Conservation (phyloP, 1,284 basidiomycete genomes). For the Fomitiporia mediterranea region DNA sequence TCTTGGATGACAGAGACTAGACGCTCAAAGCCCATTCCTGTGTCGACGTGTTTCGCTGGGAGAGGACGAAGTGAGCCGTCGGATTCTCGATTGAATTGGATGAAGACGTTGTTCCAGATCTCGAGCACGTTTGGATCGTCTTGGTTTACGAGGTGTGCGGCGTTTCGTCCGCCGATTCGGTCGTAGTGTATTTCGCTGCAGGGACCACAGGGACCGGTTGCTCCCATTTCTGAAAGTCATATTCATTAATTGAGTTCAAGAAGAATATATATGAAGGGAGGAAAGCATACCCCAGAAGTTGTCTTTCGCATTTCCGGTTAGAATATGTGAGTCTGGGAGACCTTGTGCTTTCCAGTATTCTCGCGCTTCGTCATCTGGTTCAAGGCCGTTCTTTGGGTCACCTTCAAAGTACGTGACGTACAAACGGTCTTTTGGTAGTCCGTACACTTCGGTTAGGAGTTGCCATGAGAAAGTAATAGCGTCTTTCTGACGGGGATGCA, state of each 20-base stretch:
- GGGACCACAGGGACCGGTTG: slow-evolving; percentile 95
- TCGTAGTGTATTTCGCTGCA: slow-evolving; percentile 98
- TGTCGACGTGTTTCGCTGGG: slow-evolving; percentile 95
- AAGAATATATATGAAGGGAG: slow-evolving; percentile 6
- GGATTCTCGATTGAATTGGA: slow-evolving; percentile 95
- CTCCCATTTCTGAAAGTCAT: slow-evolving; percentile 81
- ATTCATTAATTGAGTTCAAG: slow-evolving; percentile 13
- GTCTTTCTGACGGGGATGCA: slow-evolving; percentile 61
- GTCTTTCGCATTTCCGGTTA: slow-evolving; percentile 94
- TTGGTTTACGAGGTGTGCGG: slow-evolving; percentile 86
- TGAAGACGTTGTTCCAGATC: slow-evolving; percentile 99
- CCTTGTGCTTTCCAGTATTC: slow-evolving; percentile 87
- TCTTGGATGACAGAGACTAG: slow-evolving; percentile 93
- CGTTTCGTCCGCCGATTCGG: slow-evolving; percentile 91
- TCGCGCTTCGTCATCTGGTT: slow-evolving; percentile 85
- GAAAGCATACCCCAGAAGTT: slow-evolving; percentile 91
- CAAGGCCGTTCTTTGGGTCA: slow-evolving; percentile 80
- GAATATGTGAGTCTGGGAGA: slow-evolving; percentile 83
- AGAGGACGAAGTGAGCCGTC: slow-evolving; percentile 79
- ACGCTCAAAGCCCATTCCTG: slow-evolving; percentile 98
- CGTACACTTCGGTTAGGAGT: slow-evolving; percentile 85
- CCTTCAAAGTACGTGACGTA: slow-evolving; percentile 99
- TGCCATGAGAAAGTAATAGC: slow-evolving; percentile 94
- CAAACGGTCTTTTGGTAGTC: slow-evolving; percentile 84
- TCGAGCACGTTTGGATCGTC: slow-evolving; percentile 97